These are phyloP conservation scores for Linum trigynum DNA, from an alignment of 345 rosid genomes.

Conservation along the genomic window DNA sequence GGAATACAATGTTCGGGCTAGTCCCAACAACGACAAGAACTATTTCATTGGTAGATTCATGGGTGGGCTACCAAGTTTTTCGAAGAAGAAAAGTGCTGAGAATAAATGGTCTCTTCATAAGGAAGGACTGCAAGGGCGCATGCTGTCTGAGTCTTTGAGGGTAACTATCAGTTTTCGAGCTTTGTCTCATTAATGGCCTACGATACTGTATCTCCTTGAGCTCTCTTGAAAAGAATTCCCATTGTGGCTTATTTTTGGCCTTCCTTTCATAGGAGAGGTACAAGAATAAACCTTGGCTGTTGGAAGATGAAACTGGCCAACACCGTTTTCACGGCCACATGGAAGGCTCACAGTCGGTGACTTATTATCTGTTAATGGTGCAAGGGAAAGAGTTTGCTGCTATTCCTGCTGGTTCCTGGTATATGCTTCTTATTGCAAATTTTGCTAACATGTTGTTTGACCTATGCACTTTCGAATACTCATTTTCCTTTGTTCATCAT, in stretches of 20 bases:
- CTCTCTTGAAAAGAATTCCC: neutral
- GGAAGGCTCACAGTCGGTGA: slow-evolving; percentile 95
- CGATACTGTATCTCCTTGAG: neutral
- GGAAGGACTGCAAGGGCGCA: slow-evolving; percentile 90
- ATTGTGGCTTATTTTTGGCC: neutral
- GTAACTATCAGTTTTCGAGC: slow-evolving; percentile 23
- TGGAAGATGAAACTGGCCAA: slow-evolving; percentile 98
- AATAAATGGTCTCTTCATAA: slow-evolving; percentile 82
- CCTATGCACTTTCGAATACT: neutral
- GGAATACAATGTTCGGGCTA: slow-evolving; percentile 81
- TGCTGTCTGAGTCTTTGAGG: slow-evolving; percentile 60
- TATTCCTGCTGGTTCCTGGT: slow-evolving; percentile 98
- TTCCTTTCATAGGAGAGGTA: slow-evolving; percentile 57
- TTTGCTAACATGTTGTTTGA: neutral
- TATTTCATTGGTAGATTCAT: slow-evolving; percentile 87
- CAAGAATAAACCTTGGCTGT: slow-evolving; percentile 88
- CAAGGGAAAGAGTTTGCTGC: slow-evolving; percentile 80
- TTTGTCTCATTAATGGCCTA: neutral
- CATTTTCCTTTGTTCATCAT: neutral
- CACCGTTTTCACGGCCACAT: slow-evolving; percentile 82
- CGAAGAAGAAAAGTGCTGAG: slow-evolving; percentile 73
- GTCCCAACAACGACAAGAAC: slow-evolving; percentile 54
- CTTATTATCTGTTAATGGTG: slow-evolving; percentile 79
- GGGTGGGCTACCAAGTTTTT: slow-evolving; percentile 67
- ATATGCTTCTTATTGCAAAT: slow-evolving; percentile 7